Evolutionary conservation across 768 basidiomycete genomes (phyloP).

Genomic region (Pulveroboletus frians): DNA sequence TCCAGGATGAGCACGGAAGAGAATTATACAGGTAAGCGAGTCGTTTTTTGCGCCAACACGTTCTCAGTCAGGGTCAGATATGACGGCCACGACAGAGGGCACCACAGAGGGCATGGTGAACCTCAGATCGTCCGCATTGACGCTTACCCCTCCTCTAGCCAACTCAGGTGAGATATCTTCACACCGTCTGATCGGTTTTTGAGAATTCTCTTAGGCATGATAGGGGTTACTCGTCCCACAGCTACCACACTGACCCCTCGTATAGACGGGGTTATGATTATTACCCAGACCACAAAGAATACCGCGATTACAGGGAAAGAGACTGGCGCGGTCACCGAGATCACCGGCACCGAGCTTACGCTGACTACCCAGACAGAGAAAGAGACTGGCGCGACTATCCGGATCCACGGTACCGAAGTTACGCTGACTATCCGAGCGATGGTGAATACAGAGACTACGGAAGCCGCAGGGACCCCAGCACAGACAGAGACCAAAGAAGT

Average conservation of each 20-base stretch:
- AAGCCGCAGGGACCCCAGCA: constrained; percentile 5
- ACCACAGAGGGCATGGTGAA: constrained; percentile 21
- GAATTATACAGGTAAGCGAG: constrained; percentile 51
- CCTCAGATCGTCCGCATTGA: constrained; percentile 27
- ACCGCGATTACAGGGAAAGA: constrained; percentile 20
- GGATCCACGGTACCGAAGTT: constrained; percentile 18
- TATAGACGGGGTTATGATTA: constrained; percentile 21
- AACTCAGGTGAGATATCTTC: constrained; percentile 16
- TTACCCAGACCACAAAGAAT: constrained; percentile 18
- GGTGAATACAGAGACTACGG: constrained; percentile 14
- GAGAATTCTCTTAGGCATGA: constrained; percentile 17
- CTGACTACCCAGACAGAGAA: constrained; percentile 16
- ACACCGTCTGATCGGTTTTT: constrained; percentile 1
- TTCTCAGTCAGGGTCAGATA: constrained; percentile 20
- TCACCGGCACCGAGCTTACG: constrained; percentile 17
- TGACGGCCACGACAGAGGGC: constrained; percentile 20
- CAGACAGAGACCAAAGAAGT: constrained; percentile 6
- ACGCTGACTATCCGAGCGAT: constrained; percentile 13
- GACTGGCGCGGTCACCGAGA: constrained; percentile 19
- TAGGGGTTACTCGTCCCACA: constrained; percentile 20
- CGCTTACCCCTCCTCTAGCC: constrained; percentile 14
- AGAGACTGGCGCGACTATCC: constrained; percentile 12
- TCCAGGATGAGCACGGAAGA: constrained; percentile 55
- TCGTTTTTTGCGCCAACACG: background rate
- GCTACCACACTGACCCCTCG: constrained; percentile 22